Evolutionary conservation across 1,284 basidiomycete species (phyloP).

Genomic region (Entoloma clypeatum): DNA sequence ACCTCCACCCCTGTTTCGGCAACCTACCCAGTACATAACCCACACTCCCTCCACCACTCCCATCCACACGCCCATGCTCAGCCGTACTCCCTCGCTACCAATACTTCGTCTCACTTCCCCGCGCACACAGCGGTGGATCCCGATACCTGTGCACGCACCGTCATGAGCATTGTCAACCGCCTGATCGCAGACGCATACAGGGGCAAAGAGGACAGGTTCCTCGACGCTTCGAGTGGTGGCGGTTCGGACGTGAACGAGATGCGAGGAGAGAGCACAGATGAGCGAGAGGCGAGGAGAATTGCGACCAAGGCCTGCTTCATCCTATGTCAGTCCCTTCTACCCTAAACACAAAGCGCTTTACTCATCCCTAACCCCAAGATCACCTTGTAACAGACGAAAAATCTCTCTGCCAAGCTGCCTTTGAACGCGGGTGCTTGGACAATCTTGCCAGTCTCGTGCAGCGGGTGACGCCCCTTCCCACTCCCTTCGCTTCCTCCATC

Average conservation of each 20-base stretch:
- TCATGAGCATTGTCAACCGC: constrained; percentile 62
- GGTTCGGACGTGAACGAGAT: too few species aligned
- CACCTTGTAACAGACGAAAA: constrained; percentile 69
- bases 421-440: constrained; percentile 55
- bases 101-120: constrained; percentile 13
- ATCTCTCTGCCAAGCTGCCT: constrained; percentile 59
- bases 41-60: constrained; percentile 1
- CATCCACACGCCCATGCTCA: constrained; percentile 2
- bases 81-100: background rate
- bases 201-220: too few species aligned
- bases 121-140: constrained; percentile 33
- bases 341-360: constrained; percentile 1
- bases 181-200: constrained; percentile 39
- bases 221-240: background rate
- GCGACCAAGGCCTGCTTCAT: constrained; percentile 66
- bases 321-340: constrained; percentile 47
- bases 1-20: constrained; percentile 14
- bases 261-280: background rate
- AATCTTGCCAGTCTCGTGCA: constrained; percentile 48
- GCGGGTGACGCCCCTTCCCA: constrained; percentile 44
- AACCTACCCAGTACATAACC: constrained; percentile 8
- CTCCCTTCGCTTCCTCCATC: constrained; percentile 9
- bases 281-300: background rate
- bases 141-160: constrained; percentile 44
- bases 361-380: constrained; percentile 37